Base-by-base conservation (phyloP, 768 basidiomycete species). In the Clitopilus passeckerianus region DNA sequence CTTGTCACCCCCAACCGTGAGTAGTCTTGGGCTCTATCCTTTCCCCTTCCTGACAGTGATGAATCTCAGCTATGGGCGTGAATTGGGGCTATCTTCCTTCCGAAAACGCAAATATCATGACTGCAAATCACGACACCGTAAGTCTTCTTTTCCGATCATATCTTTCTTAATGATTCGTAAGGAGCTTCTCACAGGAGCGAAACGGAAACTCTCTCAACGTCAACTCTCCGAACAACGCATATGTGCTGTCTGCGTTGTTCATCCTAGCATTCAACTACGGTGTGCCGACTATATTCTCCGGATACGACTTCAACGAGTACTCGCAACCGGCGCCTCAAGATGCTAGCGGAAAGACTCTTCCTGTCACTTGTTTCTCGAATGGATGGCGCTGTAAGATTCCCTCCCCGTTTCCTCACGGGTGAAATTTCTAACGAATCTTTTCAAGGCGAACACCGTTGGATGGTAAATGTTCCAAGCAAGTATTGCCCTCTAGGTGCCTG, bases 401-500 rank as follows among this genome's bases (percentile, higher is more conserved):
- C n/a, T 18, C 22, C 18, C 4, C 44, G n/a, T 53, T 24, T 23
- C 15, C 34, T 27, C 35, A 18, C 27, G 1, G n/a, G n/a, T 12
- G 3, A 23, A 22, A 24, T n/a, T 6, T 23, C 53, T 50, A 37
- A n/a, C 18, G 5, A n/a, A 10, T n/a, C n/a, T 5, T 15, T 34
- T 23, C 12, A n/a, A 34, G 27, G 46, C 20, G 46, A 50, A 12
- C 46, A 50, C 20, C 46, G 46, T 5, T 50, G 46, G 46, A 77
- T 54, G 82, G 84, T 78, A 60, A 33, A 65, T 53, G 6, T 0
- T 2, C 34, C n/a, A 15, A 15, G 16, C 23, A 0, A 9, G 23
- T 12, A 14, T 10, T 22, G 50, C 30, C 15, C 5, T 10, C 53
- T n/a, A 15, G 20, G 0, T 12, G n/a, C n/a, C 43, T 30, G 6